These are phyloP conservation scores for Mayamaea pseudoterrestris DNA, from an alignment of 108 stramenopile genomes.

Conservation along the genomic window DNA sequence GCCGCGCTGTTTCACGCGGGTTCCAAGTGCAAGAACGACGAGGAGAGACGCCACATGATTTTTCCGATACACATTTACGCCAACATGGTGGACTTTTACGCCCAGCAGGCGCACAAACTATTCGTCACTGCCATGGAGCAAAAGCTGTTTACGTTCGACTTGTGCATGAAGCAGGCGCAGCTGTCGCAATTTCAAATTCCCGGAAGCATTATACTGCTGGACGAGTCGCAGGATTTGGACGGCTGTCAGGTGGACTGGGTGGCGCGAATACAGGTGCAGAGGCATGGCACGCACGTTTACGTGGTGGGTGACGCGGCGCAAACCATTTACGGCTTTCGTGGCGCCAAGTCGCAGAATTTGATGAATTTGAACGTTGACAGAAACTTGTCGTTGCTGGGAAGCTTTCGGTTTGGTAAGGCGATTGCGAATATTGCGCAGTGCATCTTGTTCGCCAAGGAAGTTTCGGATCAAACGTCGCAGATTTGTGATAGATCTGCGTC, in stretches of 20 bases:
- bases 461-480: no score
- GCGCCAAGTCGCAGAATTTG: constrained; percentile 21
- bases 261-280: constrained; percentile 9
- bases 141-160: constrained; percentile 13
- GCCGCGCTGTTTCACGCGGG: constrained; percentile 4
- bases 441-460: constrained; percentile 18
- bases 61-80: constrained; percentile 16
- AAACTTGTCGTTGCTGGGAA: constrained; percentile 12
- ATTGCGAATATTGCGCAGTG: constrained; percentile 26
- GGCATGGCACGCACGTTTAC: constrained; percentile 20
- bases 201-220: constrained; percentile 20
- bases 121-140: constrained; percentile 10
- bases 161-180: constrained; percentile 19
- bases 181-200: constrained; percentile 13
- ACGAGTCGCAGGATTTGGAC: constrained; percentile 32
- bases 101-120: constrained; percentile 10
- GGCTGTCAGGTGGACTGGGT: constrained; percentile 20
- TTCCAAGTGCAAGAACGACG: no score
- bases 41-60: constrained; percentile 10
- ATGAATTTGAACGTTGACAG: constrained; percentile 8
- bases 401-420: constrained; percentile 30
- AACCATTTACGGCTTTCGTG: constrained; percentile 32
- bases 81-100: constrained; percentile 16
- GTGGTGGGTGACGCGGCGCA: constrained; percentile 40
- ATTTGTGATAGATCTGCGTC: no score